Evolutionary conservation across 345 rosid genomes (phyloP).

Genomic region (Pistacia vera): DNA sequence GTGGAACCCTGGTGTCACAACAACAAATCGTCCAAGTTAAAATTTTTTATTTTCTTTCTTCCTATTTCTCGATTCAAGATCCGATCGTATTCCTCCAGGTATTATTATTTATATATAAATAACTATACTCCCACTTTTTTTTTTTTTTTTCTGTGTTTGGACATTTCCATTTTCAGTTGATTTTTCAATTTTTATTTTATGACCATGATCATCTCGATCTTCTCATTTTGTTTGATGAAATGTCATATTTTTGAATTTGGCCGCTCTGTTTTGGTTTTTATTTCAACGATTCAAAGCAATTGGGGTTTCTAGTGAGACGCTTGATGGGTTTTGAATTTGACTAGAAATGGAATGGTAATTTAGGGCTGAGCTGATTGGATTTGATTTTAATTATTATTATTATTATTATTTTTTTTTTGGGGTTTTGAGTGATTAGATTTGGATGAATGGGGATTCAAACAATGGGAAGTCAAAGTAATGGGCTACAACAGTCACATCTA

Average conservation of each 20-base stretch:
- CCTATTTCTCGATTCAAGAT: background rate
- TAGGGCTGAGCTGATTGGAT: background rate
- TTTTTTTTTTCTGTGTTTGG: background rate
- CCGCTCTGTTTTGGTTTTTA: no score
- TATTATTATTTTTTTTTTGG: no score
- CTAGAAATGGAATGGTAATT: no score
- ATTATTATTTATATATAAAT: background rate
- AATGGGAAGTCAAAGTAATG: constrained; percentile 53
- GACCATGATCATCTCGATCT: no score
- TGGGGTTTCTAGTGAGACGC: no score
- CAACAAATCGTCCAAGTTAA: background rate
- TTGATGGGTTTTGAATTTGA: no score
- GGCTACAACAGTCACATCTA: constrained; percentile 35
- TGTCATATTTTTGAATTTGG: no score
- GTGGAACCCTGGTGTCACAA: constrained; percentile 8
- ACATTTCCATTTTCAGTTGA: background rate
- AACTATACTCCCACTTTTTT: background rate
- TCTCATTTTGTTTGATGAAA: no score
- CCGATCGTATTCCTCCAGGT: constrained; percentile 19
- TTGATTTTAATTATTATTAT: no score
- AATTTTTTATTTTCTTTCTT: background rate
- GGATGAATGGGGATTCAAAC: constrained; percentile 65
- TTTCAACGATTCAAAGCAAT: no score
- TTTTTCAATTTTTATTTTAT: no score
- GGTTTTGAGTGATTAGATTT: constrained; percentile 12